Conservation (phyloP, 148 eudicot species). For the Rheum nobile region DNA sequence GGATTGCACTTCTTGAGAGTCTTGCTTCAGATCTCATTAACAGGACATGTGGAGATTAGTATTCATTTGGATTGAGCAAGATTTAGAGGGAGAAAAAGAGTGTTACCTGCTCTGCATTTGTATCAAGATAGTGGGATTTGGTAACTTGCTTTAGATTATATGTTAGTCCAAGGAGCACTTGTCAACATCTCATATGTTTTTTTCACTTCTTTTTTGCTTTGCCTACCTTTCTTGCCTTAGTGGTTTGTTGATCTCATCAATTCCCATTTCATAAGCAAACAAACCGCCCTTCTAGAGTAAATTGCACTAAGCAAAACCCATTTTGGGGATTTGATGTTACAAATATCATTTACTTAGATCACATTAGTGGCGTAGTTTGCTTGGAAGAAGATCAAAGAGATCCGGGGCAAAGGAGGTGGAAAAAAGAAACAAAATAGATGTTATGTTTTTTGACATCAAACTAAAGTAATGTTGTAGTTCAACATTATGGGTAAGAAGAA, state of each 20-base stretch:
- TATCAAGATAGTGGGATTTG: constrained; percentile 2
- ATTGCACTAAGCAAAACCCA: neutral
- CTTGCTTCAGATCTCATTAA: too few relatives aligned
- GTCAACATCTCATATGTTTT: neutral
- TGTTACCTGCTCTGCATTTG: neutral
- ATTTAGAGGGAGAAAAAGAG: neutral
- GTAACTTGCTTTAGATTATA: neutral
- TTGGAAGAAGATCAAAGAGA: too few relatives aligned
- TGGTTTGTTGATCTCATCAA: neutral
- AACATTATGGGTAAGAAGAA: too few relatives aligned
- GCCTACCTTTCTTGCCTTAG: neutral
- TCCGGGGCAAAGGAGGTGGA: too few relatives aligned
- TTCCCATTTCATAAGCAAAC: neutral
- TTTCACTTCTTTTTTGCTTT: neutral
- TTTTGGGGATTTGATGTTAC: neutral
- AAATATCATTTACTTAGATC: neutral
- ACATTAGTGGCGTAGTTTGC: too few relatives aligned
- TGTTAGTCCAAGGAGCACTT: neutral
- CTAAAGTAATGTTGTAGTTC: too few relatives aligned
- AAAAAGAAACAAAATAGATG: too few relatives aligned
- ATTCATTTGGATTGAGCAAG: neutral
- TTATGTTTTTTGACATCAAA: too few relatives aligned
- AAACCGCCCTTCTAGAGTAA: neutral
- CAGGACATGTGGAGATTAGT: neutral
- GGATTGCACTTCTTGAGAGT: too few relatives aligned